phyloP scores from a whole-genome alignment of 768 basidiomycete species.

The Suillus sp. region DNA sequence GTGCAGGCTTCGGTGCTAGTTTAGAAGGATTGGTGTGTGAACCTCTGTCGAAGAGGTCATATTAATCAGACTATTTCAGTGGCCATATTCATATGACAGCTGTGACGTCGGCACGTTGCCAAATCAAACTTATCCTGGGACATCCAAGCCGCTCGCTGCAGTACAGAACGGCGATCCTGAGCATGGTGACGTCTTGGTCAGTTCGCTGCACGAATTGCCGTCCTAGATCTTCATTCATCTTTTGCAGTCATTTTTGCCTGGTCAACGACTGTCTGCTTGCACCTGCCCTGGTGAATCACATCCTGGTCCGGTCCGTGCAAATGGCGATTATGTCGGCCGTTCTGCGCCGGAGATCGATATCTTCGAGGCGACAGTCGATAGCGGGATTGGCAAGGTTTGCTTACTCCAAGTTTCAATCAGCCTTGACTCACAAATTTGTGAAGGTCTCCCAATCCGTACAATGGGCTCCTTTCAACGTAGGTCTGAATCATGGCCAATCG shows the following conservation, averaged over 20 bases:
- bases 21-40: conserved; percentile 63
- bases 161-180: conserved; percentile 40
- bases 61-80: conserved; percentile 32
- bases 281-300: conserved; percentile 60
- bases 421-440: conserved; percentile 15
- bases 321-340: conserved; percentile 54
- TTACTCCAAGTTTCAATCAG: conserved; percentile 7
- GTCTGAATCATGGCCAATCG: conserved; percentile 12
- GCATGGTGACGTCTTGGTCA: conserved; percentile 29
- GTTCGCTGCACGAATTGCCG: conserved; percentile 3
- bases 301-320: conserved; percentile 51
- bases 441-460: conserved; percentile 60
- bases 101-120: conserved; percentile 80
- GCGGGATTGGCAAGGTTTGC: conserved; percentile 37
- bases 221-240: conserved; percentile 12
- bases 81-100: conserved; percentile 56
- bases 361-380: conserved; percentile 49
- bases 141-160: conserved; percentile 47
- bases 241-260: conserved; percentile 48
- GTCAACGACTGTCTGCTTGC: conserved; percentile 59
- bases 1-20: conserved; percentile 57
- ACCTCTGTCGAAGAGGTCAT: conserved; percentile 20
- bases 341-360: conserved; percentile 64
- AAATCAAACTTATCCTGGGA: conserved; percentile 64
- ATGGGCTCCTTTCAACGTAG: conserved; percentile 40